A percentile compares a stretch with the other conserved stretches of the same genome.
These are phyloP conservation scores for Backusella australiensis DNA, from an alignment of 192 early-diverging fungal species.

Conservation along the genomic window DNA sequence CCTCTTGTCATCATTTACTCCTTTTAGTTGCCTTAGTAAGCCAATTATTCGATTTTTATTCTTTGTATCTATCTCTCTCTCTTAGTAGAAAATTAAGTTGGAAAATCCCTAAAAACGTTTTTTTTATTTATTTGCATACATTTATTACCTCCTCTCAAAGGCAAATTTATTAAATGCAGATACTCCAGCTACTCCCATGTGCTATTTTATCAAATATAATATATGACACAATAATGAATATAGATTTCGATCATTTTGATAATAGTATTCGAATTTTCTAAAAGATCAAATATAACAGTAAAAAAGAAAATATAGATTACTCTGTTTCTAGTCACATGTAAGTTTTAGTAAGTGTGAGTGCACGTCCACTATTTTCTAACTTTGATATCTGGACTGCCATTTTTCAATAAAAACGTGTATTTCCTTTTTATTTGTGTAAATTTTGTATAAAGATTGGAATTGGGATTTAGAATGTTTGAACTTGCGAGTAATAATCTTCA, in stretches of 20 bases:
- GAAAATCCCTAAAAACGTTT: background rate
- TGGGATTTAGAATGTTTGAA: background rate
- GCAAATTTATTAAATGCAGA: background rate
- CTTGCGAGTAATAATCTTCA: background rate
- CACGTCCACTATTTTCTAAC: background rate
- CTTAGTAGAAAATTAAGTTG: background rate
- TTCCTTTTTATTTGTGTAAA: background rate
- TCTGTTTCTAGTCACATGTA: background rate
- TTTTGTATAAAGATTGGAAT: background rate
- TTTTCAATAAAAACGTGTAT: background rate
- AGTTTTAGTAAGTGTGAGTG: background rate
- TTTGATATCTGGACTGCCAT: background rate
- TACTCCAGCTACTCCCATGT: background rate
- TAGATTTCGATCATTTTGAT: background rate
- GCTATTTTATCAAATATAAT: background rate
- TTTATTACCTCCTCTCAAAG: background rate
- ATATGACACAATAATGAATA: background rate
- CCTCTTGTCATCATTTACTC: background rate
- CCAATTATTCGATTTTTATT: background rate
- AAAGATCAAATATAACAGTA: background rate
- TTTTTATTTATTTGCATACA: slow-evolving; percentile 7
- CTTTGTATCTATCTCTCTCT: background rate
- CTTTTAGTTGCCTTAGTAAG: slow-evolving; percentile 3
- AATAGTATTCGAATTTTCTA: background rate
- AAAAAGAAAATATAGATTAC: background rate